Percentiles rank a stretch among this genome's conserved stretches.
These are phyloP conservation scores for Elaeagnus macrophylla DNA, from an alignment of 306 rosid genomes.

Conservation along the genomic window DNA sequence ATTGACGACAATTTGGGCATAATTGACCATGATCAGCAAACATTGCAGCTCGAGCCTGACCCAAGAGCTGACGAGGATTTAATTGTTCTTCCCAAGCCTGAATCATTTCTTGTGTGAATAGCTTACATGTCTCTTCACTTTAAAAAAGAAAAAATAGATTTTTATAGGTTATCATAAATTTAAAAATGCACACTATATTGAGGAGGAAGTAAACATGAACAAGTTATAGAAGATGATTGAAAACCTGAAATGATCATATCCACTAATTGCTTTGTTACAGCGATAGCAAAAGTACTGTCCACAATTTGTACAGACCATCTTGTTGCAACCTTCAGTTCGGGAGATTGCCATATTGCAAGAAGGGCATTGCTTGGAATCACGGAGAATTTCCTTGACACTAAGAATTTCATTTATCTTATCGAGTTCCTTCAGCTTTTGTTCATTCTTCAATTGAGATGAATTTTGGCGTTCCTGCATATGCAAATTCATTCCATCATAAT, in stretches of 20 bases:
- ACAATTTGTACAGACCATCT: slow-evolving; percentile 77
- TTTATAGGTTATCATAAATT: no score
- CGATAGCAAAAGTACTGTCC: slow-evolving; percentile 72
- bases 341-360: slow-evolving; percentile 78
- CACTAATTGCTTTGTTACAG: slow-evolving; percentile 57
- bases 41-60: slow-evolving; percentile 52
- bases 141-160: slow-evolving; percentile 16
- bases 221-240: background rate
- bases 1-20: slow-evolving; percentile 79
- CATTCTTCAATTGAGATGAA: slow-evolving; percentile 40
- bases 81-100: slow-evolving; percentile 55
- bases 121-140: slow-evolving; percentile 60
- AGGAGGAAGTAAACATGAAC: slow-evolving; percentile 11
- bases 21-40: slow-evolving; percentile 26
- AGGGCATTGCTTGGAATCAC: slow-evolving; percentile 79
- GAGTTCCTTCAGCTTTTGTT: slow-evolving; percentile 51
- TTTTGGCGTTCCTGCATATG: slow-evolving; percentile 68
- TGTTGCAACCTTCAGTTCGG: slow-evolving; percentile 76
- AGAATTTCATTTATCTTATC: slow-evolving; percentile 72
- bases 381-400: slow-evolving; percentile 57
- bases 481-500: no score
- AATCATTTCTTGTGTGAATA: slow-evolving; percentile 61
- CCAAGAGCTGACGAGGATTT: slow-evolving; percentile 49
- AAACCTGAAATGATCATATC: slow-evolving; percentile 75
- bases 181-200: slow-evolving; percentile 18